Evolutionary conservation across 2,329 filamentous ascomycete genomes (phyloP).

Genomic region (Aureobasidium leucospermi): DNA sequence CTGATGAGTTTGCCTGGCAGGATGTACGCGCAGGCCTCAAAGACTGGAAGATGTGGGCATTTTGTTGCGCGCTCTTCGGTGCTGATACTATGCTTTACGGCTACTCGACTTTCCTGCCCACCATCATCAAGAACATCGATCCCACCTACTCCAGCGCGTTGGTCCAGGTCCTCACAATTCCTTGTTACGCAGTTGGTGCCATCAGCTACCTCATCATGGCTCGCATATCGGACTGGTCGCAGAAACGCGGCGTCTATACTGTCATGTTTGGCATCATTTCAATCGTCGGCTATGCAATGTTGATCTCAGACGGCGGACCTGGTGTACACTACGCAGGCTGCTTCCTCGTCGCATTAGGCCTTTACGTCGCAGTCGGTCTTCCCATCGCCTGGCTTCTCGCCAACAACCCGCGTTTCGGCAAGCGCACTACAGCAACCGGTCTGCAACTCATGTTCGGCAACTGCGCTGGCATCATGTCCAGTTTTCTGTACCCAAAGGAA

Average conservation of each 20-base stretch:
- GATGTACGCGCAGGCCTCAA: slow-evolving; percentile 61
- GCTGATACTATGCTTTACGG: slow-evolving; percentile 71
- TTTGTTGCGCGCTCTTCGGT: slow-evolving; percentile 55
- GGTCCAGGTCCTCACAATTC: slow-evolving; percentile 65
- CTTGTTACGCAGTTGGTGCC: slow-evolving; percentile 67
- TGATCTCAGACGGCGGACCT: slow-evolving; percentile 53
- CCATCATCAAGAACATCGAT: slow-evolving; percentile 66
- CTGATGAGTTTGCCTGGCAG: slow-evolving; percentile 44
- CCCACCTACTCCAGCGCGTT: slow-evolving; percentile 56
- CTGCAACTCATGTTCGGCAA: slow-evolving; percentile 67
- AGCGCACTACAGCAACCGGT: slow-evolving; percentile 64
- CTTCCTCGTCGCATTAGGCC: slow-evolving; percentile 65
- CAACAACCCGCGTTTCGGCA: slow-evolving; percentile 68
- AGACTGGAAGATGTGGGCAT: slow-evolving; percentile 54
- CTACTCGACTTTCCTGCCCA: slow-evolving; percentile 70
- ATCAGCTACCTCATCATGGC: slow-evolving; percentile 61
- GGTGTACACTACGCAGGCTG: slow-evolving; percentile 69
- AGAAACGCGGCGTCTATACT: slow-evolving; percentile 58
- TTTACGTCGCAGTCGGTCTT: slow-evolving; percentile 56
- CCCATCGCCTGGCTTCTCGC: slow-evolving; percentile 55
- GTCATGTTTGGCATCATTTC: slow-evolving; percentile 56
- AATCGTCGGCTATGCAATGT: slow-evolving; percentile 45
- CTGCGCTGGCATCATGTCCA: slow-evolving; percentile 59
- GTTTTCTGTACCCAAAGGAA: slow-evolving; percentile 37
- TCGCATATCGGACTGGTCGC: slow-evolving; percentile 58